Evolutionary conservation across 78 protist genomes (phyloP).

Genomic region (Dictyostelium brefeldianum): DNA sequence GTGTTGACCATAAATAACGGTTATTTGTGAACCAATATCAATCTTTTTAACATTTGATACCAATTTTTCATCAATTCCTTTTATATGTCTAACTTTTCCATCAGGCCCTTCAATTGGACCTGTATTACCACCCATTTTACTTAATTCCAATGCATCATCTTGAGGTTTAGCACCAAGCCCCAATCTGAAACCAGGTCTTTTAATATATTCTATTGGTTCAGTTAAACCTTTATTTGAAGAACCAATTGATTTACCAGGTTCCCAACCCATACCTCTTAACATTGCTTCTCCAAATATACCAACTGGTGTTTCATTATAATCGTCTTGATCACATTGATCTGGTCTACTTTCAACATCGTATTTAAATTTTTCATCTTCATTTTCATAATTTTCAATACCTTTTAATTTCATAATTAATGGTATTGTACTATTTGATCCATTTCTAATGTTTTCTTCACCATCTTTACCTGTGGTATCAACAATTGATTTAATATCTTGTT

Average conservation of each 20-base stretch:
- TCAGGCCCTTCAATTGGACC: slow-evolving; percentile 21
- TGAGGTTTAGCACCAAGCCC: slow-evolving; percentile 82
- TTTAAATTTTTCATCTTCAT: slow-evolving; percentile 77
- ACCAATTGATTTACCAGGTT: slow-evolving; percentile 83
- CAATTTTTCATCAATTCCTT: slow-evolving; percentile 36
- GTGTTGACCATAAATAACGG: slow-evolving; percentile 31
- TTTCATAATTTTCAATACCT: slow-evolving; percentile 39
- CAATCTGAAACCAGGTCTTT: slow-evolving; percentile 51
- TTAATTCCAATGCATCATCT: background rate
- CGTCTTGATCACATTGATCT: slow-evolving; percentile 43
- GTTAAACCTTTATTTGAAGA: slow-evolving; percentile 39
- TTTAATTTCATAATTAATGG: slow-evolving; percentile 66
- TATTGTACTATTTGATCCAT: background rate
- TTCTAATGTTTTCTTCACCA: background rate
- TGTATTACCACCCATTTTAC: slow-evolving; percentile 3
- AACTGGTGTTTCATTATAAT: slow-evolving; percentile 80
- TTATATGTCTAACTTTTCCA: slow-evolving; percentile 45
- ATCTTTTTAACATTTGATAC: slow-evolving; percentile 12
- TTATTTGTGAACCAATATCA: slow-evolving; percentile 10
- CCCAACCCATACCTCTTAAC: slow-evolving; percentile 90
- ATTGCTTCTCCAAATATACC: slow-evolving; percentile 82
- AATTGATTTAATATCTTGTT: slow-evolving; percentile 45
- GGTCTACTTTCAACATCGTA: slow-evolving; percentile 76
- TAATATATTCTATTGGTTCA: slow-evolving; percentile 78
- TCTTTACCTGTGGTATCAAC: background rate